Evolutionary conservation across 2,329 filamentous ascomycete species (phyloP), one percentile per base, ranked within the genome.

Genomic region (Cercospora janseana): DNA sequence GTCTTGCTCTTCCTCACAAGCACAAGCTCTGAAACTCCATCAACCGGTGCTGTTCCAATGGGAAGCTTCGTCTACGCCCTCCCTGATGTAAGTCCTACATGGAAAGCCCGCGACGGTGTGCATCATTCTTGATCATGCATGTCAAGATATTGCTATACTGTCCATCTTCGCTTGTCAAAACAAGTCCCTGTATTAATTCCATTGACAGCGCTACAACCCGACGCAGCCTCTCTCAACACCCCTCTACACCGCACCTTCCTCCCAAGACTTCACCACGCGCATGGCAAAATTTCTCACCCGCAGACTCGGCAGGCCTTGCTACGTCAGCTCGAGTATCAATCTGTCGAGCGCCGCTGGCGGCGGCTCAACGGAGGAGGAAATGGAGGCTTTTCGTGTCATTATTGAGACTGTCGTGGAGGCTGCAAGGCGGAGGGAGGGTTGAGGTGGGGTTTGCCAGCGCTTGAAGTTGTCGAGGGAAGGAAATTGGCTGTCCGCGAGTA

Each of bases 21-120:
- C 0, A 78, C 77, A 6, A 71, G 74, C 2, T 63, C 74, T 1
- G 79, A 74, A 15, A 63, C 68, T 1, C 55, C 64, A 34, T 59
- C 50, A 43, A 15, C 62, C 66, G 32, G 38, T 79, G 31, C 73
- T 79, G 42, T 71, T 2, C 60, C 70, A 1, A 78, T 97, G 70
- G 92, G 93, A 3, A 95, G 89, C 42, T 92, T 97, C 65, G 88
- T 97, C 37, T 97, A 95, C 67, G 88, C 91, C 2, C 81, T 98
- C 68, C 92, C 93, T 12, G 87, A 95, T 72, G 93, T 95, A 74
- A 62, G 75, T 46, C 18, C 3, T 12, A 12, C 10, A n/a, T n/a
- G n/a, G n/a, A n/a, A n/a, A n/a, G n/a, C n/a, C n/a, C n/a, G n/a
- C n/a, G n/a, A n/a, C n/a, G n/a, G n/a, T n/a, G n/a, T n/a, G n/a